phyloP scores from a whole-genome alignment of 1,284 basidiomycete species.

The Ganoderma resinaceum region DNA sequence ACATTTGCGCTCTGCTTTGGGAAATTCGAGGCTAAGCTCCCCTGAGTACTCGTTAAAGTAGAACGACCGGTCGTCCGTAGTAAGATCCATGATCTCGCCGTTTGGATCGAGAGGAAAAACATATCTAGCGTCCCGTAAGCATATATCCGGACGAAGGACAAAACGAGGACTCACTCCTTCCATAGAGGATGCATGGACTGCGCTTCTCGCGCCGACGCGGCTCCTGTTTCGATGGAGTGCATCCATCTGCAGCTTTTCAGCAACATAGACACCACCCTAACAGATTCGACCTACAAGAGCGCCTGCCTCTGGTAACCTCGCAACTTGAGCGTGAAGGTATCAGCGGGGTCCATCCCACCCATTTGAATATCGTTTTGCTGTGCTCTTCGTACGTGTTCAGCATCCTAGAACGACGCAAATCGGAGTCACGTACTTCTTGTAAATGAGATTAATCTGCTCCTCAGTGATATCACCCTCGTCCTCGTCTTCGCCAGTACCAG shows the following conservation, averaged over 20 bases:
- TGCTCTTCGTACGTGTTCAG: conserved; percentile 60
- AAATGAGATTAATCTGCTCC: conserved; percentile 82
- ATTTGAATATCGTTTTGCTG: conserved; percentile 82
- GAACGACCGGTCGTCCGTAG: conserved; percentile 73
- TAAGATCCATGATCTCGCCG: conserved; percentile 68
- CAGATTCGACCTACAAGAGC: conserved; percentile 58
- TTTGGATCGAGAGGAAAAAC: conserved; percentile 66
- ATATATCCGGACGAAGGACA: neutral
- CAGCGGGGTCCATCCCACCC: conserved; percentile 83
- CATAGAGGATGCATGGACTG: conserved; percentile 92
- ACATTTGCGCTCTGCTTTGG: conserved; percentile 80
- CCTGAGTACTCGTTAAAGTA: conserved; percentile 96
- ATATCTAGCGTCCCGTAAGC: conserved; percentile 56
- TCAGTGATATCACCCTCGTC: conserved; percentile 80
- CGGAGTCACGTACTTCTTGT: conserved; percentile 63
- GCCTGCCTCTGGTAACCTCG: conserved; percentile 97
- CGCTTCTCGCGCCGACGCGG: conserved; percentile 72
- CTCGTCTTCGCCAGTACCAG: conserved; percentile 72
- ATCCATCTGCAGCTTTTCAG: conserved; percentile 71
- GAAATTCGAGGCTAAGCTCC: conserved; percentile 91
- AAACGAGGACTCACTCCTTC: conserved; percentile 78
- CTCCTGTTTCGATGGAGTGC: conserved; percentile 84
- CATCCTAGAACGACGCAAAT: neutral
- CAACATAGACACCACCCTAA: neutral
- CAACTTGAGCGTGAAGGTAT: conserved; percentile 81